These are phyloP conservation scores for Komagataella populi DNA, from an alignment of 805 yeast genomes.

Conservation along the genomic window DNA sequence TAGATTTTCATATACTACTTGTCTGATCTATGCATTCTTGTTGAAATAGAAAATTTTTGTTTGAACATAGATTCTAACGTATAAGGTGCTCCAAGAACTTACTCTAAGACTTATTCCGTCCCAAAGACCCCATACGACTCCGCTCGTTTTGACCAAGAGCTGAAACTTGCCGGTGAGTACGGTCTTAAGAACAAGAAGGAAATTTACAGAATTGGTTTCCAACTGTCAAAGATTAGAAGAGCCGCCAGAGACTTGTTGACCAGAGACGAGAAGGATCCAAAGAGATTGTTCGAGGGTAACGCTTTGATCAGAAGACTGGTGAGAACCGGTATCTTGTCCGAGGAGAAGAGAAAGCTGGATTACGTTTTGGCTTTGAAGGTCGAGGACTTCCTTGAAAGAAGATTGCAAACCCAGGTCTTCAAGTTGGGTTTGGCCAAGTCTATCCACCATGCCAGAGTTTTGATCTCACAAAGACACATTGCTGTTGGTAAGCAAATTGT, in stretches of 20 bases:
- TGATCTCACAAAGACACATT: conserved; percentile 97
- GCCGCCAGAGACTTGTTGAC: conserved; percentile 99
- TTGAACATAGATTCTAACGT: background rate
- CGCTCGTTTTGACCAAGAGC: conserved; percentile 98
- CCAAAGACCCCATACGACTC: conserved; percentile 99
- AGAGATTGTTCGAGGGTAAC: conserved; percentile 99
- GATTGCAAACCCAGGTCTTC: conserved; percentile 99
- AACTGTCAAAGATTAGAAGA: conserved; percentile 98
- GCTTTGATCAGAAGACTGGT: conserved; percentile 99
- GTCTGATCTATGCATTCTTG: background rate
- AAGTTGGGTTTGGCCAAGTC: conserved; percentile 99
- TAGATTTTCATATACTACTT: background rate
- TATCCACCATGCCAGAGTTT: conserved; percentile 99
- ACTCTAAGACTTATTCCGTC: conserved; percentile 98
- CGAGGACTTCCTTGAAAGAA: conserved; percentile 99
- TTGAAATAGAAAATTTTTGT: background rate
- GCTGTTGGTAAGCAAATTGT: conserved; percentile 99
- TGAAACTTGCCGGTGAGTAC: conserved; percentile 98
- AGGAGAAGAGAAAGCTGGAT: conserved; percentile 99
- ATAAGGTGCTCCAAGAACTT: conserved; percentile 95
- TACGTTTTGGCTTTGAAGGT: conserved; percentile 95
- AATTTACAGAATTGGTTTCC: conserved; percentile 99
- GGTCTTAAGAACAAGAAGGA: conserved; percentile 99
- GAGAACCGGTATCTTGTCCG: conserved; percentile 96
- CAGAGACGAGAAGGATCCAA: conserved; percentile 99